Conservation (phyloP, 2,329 filamentous ascomycete species). For the Acarospora socialis region DNA sequence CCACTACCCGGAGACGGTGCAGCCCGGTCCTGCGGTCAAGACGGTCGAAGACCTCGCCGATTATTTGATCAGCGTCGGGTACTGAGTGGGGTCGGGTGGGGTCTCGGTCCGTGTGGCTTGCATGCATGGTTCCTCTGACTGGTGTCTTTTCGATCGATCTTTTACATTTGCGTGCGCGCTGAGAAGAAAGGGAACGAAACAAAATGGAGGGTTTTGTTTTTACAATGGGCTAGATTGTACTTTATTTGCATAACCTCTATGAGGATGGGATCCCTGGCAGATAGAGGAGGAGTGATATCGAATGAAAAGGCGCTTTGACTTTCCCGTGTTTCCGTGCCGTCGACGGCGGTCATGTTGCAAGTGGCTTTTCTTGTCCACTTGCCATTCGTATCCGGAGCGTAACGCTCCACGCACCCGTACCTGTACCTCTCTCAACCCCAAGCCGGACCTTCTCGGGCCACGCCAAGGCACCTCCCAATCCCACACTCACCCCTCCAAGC, state of each 20-base stretch:
- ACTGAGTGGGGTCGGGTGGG: too few relatives aligned
- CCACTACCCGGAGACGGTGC: conserved; percentile 63
- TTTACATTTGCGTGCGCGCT: background rate
- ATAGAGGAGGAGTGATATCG: too few relatives aligned
- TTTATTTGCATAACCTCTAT: conserved; percentile 25
- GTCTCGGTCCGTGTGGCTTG: too few relatives aligned
- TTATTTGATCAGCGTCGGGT: conserved; percentile 67
- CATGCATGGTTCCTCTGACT: conserved; percentile 3
- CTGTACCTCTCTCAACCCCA: too few relatives aligned
- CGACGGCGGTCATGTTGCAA: too few relatives aligned
- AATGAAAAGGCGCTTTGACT: too few relatives aligned
- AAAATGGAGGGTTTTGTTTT: too few relatives aligned
- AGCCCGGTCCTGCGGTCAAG: conserved; percentile 61
- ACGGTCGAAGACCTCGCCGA: conserved; percentile 74
- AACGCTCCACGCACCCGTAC: too few relatives aligned
- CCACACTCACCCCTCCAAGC: background rate
- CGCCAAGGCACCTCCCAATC: background rate
- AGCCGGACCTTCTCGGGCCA: too few relatives aligned
- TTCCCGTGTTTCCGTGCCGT: too few relatives aligned
- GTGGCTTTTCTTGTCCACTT: too few relatives aligned
- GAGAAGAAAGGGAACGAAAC: background rate
- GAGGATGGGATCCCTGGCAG: conserved; percentile 3
- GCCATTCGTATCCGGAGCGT: too few relatives aligned
- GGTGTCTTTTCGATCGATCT: conserved; percentile 5
- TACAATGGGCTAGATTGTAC: conserved; percentile 18